Evolutionary conservation across 2,329 filamentous ascomycete genomes (phyloP), one percentile per base, ranked within the genome.

Genomic region (Paecilomyces sp.): DNA sequence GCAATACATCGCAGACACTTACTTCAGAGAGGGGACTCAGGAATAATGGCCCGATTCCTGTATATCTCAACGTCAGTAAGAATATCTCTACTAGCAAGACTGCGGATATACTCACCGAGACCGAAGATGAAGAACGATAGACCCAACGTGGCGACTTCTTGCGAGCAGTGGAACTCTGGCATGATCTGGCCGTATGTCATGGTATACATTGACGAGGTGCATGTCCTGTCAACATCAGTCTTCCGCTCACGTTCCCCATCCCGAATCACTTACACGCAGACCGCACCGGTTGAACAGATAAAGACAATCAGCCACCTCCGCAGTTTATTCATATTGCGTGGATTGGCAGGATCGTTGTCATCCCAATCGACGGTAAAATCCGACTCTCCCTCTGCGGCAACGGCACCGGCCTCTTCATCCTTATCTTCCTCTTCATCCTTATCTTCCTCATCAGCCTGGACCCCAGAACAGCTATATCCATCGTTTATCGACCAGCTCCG

Each of bases 141-240:
- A 0, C 92, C 93, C 9, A 96, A 74, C 2, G 91, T 91, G 12
- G 88, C 90, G 25, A 95, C 82, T 56, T 90, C 79, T 59, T 84
- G 82, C 0, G 89, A 88, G 66, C 84, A 83, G 64, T 84, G 77
- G 67, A 96, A 95, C 61, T 95, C 89, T 28, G 80, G 76, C 63
- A 88, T 85, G 75, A 96, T 85, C 73, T 94, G 89, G 18, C 68
- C 71, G 72, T 96, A 97, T 0, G 90, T 94, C 12, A 85, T 85
- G 0, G 91, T 93, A 74, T 97, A 96, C 67, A 96, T 86, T n/a
- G 91, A 94, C 55, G 89, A 92, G 1, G 90, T 85, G 70, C 88
- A 91, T 8, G 92, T 96, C 58, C 89, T 92, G 67, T 13, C 51
- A 62, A 57, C 50, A 30, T 34, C 7, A 52, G 11, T 54, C 11